phyloP scores from a whole-genome alignment of 805 yeast species.

The Spathaspora arborariae region DNA sequence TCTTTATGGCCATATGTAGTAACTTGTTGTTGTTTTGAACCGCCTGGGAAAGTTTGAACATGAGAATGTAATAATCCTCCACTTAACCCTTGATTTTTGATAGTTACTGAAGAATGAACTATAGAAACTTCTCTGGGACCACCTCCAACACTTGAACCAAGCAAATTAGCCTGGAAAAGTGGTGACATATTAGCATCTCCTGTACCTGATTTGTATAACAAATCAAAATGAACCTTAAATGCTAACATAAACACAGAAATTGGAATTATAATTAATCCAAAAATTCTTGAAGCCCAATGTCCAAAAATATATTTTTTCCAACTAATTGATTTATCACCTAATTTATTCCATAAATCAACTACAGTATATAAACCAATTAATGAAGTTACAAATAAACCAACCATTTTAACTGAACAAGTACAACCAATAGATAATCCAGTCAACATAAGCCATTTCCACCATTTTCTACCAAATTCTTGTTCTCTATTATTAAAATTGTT shows the following conservation, averaged over 20 bases:
- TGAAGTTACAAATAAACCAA: conserved; percentile 86
- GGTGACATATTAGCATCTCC: conserved; percentile 81
- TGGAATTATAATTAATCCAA: conserved; percentile 66
- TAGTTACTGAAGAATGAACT: conserved; percentile 43
- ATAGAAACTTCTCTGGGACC: conserved; percentile 64
- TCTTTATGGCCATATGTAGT: conserved; percentile 46
- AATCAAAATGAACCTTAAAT: conserved; percentile 73
- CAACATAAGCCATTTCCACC: conserved; percentile 91
- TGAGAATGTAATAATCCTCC: conserved; percentile 47
- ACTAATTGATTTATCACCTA: conserved; percentile 62
- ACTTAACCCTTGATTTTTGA: conserved; percentile 40
- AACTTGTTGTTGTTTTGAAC: conserved; percentile 46
- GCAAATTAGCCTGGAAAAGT: conserved; percentile 73
- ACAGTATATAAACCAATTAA: conserved; percentile 88
- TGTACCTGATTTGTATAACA: conserved; percentile 72
- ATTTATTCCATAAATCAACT: conserved; percentile 79
- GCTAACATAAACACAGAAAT: conserved; percentile 55
- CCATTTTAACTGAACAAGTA: conserved; percentile 93
- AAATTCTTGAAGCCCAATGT: conserved; percentile 66
- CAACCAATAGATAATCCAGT: conserved; percentile 89
- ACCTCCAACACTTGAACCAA: conserved; percentile 59
- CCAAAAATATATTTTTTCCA: conserved; percentile 42
- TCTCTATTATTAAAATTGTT: conserved; percentile 50
- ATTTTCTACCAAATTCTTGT: conserved; percentile 57
- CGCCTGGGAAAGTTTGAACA: conserved; percentile 44